A percentile compares a stretch with the other conserved stretches of the same genome.
phyloP scores from a whole-genome alignment of 257 asterid genomes.

The Solanum ossicruentum region DNA sequence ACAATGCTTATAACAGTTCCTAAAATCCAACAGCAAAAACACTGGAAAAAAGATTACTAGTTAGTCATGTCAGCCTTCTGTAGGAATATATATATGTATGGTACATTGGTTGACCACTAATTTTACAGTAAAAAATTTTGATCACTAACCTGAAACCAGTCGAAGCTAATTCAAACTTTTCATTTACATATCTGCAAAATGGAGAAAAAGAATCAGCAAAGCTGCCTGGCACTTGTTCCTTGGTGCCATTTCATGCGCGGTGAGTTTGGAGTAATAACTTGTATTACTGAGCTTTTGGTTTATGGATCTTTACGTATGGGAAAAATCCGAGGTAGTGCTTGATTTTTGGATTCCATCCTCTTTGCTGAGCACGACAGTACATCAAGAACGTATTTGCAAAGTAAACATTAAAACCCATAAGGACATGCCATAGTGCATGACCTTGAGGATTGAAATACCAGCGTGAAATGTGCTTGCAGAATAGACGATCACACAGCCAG shows the following conservation, averaged over 20 bases:
- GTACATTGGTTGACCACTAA: background rate
- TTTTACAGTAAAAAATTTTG: background rate
- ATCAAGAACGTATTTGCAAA: conserved; percentile 75
- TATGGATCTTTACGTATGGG: conserved; percentile 72
- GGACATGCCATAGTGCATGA: conserved; percentile 80
- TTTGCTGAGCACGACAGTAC: conserved; percentile 92
- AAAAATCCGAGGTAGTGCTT: conserved; percentile 40
- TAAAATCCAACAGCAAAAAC: background rate
- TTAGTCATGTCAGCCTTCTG: background rate
- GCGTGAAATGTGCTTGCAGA: conserved; percentile 38
- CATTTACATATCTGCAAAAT: background rate
- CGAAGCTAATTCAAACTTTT: background rate
- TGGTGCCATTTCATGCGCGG: conserved; percentile 4
- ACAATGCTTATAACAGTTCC: background rate
- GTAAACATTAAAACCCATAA: conserved; percentile 87
- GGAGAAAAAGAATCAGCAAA: background rate
- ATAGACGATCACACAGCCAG: conserved; percentile 66
- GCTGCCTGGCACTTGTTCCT: conserved; percentile 12
- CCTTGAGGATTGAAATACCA: conserved; percentile 84
- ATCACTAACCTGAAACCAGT: background rate
- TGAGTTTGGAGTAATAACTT: background rate
- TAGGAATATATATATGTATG: background rate
- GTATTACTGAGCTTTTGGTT: conserved; percentile 62
- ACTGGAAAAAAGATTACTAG: background rate
- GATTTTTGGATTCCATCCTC: conserved; percentile 75